Evolutionary conservation across 306 rosid species (phyloP).

Genomic region (Acacia crassicarpa): DNA sequence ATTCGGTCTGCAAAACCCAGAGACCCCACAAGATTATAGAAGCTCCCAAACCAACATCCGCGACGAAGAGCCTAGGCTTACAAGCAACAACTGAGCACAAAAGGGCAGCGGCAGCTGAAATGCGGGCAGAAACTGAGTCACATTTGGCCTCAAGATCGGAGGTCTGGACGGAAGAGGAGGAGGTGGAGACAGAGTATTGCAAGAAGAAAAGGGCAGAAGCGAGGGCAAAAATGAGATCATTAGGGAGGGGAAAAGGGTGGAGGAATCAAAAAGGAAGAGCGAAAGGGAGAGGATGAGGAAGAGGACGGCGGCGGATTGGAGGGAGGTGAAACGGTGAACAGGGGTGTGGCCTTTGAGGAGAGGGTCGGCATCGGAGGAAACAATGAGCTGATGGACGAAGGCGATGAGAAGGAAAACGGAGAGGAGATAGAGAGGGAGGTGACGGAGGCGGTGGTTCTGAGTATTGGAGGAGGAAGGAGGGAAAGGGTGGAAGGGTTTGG

Average conservation of each 20-base stretch:
- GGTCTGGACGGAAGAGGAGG: slow-evolving; percentile 62
- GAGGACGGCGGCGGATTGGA: slow-evolving; percentile 67
- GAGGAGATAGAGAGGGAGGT: slow-evolving; percentile 58
- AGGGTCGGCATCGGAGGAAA: slow-evolving; percentile 69
- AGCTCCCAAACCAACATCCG: slow-evolving; percentile 63
- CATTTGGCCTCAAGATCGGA: slow-evolving; percentile 83
- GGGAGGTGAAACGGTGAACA: slow-evolving; percentile 74
- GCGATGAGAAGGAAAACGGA: slow-evolving; percentile 53
- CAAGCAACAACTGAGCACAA: slow-evolving; percentile 59
- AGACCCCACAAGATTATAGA: slow-evolving; percentile 67
- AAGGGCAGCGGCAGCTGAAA: slow-evolving; percentile 55
- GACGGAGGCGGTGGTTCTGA: slow-evolving; percentile 44
- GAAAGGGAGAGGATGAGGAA: slow-evolving; percentile 66
- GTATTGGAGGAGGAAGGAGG: slow-evolving; percentile 32
- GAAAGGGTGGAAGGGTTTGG: slow-evolving; percentile 84
- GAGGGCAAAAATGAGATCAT: slow-evolving; percentile 71
- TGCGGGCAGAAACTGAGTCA: slow-evolving; percentile 52
- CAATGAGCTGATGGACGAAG: slow-evolving; percentile 52
- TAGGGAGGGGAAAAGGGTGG: slow-evolving; percentile 54
- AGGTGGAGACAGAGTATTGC: slow-evolving; percentile 49
- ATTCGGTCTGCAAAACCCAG: slow-evolving; percentile 81
- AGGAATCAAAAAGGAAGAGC: slow-evolving; percentile 64
- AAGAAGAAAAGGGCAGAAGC: slow-evolving; percentile 70
- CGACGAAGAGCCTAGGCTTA: slow-evolving; percentile 71
- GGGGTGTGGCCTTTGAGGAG: slow-evolving; percentile 79